These are phyloP conservation scores for Sporothrix luriei DNA, from an alignment of 2,329 filamentous ascomycete genomes.

Conservation along the genomic window DNA sequence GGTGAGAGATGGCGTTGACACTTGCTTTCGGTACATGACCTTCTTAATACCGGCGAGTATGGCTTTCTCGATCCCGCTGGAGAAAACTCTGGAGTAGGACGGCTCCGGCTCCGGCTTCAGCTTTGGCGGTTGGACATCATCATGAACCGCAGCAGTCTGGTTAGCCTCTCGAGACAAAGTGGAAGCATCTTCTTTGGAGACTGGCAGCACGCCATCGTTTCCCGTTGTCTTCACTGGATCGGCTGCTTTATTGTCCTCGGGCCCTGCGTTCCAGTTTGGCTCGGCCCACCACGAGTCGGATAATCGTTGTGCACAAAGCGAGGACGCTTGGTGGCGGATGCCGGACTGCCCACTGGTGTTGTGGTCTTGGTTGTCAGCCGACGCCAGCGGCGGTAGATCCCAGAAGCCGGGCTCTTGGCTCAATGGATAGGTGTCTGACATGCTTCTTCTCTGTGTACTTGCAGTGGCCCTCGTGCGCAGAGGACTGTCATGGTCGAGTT, in stretches of 20 bases:
- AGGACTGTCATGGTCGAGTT: neutral
- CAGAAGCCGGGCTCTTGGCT: neutral
- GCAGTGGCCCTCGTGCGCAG: neutral
- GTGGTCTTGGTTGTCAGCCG: neutral
- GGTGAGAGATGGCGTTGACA: neutral
- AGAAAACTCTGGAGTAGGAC: neutral
- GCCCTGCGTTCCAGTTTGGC: neutral
- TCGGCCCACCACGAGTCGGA: slow-evolving; percentile 17
- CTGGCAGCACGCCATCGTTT: neutral
- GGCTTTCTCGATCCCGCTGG: slow-evolving; percentile 29
- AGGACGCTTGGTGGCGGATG: slow-evolving; percentile 1
- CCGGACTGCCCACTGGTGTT: neutral
- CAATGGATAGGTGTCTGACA: slow-evolving; percentile 24
- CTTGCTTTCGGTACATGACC: slow-evolving; percentile 26
- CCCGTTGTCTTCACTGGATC: neutral
- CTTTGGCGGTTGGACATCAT: neutral
- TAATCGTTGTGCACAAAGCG: neutral
- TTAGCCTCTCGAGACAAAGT: neutral
- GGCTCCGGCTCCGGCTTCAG: neutral
- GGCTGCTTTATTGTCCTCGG: neutral
- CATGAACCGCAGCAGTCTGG: neutral
- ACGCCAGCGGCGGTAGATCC: neutral
- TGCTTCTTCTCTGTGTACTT: slow-evolving; percentile 6
- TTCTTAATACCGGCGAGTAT: slow-evolving; percentile 31
- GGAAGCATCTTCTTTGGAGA: neutral